phyloP scores from a whole-genome alignment of 805 yeast genomes.

The Nakazawaea holstii region DNA sequence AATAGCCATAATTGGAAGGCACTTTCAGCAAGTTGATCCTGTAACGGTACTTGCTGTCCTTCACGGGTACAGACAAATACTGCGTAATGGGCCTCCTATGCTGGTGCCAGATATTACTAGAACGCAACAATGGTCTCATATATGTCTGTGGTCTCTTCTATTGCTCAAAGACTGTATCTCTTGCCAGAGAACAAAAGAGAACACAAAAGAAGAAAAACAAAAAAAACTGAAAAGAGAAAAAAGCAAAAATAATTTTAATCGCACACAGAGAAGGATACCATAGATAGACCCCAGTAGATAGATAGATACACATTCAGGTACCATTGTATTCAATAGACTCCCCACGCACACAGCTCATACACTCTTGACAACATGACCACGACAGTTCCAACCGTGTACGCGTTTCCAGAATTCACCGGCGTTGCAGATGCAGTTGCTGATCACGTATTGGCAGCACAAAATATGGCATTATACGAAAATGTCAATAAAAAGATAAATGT shows the following conservation, averaged over 20 bases:
- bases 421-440: slow-evolving; percentile 98
- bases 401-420: slow-evolving; percentile 83
- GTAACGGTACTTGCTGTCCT: slow-evolving; percentile 25
- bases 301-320: too few relatives aligned
- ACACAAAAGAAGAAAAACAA: too few relatives aligned
- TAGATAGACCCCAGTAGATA: too few relatives aligned
- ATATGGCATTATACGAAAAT: slow-evolving; percentile 46
- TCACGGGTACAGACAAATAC: slow-evolving; percentile 21
- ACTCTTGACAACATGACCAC: slow-evolving; percentile 62
- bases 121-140: background rate
- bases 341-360: background rate
- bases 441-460: slow-evolving; percentile 86
- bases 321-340: too few relatives aligned
- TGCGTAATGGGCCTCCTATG: slow-evolving; percentile 19
- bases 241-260: background rate
- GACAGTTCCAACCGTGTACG: slow-evolving; percentile 88
- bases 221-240: background rate
- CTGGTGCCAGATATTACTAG: background rate
- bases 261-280: background rate
- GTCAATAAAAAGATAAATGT: slow-evolving; percentile 16
- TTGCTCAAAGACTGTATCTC: too few relatives aligned
- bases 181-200: too few relatives aligned
- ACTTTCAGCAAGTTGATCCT: slow-evolving; percentile 56
- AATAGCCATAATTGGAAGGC: slow-evolving; percentile 78
- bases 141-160: too few relatives aligned